A percentile compares a stretch with the other conserved stretches of the same genome.
Evolutionary conservation across 352 stramenopile species (phyloP).

Genomic region (Phytophthora ohioensis): DNA sequence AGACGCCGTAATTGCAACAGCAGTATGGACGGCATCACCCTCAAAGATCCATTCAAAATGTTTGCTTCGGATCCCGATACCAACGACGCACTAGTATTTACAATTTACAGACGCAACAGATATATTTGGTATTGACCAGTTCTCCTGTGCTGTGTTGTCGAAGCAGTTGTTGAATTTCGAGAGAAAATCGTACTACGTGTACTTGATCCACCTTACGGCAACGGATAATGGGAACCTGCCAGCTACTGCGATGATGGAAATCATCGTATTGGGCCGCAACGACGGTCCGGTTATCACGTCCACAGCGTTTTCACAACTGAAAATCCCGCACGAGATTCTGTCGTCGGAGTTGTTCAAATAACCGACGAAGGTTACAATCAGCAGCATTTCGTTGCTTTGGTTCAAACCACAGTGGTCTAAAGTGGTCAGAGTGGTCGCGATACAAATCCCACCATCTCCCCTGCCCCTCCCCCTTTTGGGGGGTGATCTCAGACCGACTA

Average conservation of each 20-base stretch:
- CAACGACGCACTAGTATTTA: slow-evolving; percentile 21
- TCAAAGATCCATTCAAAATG: slow-evolving; percentile 15
- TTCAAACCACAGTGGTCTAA: not conserved
- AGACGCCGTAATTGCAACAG: slow-evolving; percentile 25
- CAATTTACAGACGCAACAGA: slow-evolving; percentile 11
- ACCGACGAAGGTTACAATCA: slow-evolving; percentile 36
- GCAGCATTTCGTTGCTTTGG: slow-evolving; percentile 23
- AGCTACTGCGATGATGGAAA: slow-evolving; percentile 11
- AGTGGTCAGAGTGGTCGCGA: too few relatives aligned
- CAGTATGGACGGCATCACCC: slow-evolving; percentile 11
- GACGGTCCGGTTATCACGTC: slow-evolving; percentile 28
- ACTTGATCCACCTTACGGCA: slow-evolving; percentile 12
- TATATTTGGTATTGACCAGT: slow-evolving; percentile 27
- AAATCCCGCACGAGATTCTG: slow-evolving; percentile 8
- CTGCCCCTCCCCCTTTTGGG: too few relatives aligned
- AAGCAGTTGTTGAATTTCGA: slow-evolving; percentile 33
- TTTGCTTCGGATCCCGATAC: slow-evolving; percentile 32
- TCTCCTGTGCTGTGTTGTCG: slow-evolving; percentile 14
- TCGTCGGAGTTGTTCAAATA: slow-evolving; percentile 18
- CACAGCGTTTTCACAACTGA: slow-evolving; percentile 17
- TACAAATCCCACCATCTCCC: too few relatives aligned
- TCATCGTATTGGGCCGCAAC: slow-evolving; percentile 37
- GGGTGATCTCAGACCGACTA: too few relatives aligned
- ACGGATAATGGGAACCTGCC: slow-evolving; percentile 22
- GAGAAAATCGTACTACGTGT: slow-evolving; percentile 8